Base-by-base conservation (phyloP, 805 yeast species). In the Torulaspora delbrueckii region DNA sequence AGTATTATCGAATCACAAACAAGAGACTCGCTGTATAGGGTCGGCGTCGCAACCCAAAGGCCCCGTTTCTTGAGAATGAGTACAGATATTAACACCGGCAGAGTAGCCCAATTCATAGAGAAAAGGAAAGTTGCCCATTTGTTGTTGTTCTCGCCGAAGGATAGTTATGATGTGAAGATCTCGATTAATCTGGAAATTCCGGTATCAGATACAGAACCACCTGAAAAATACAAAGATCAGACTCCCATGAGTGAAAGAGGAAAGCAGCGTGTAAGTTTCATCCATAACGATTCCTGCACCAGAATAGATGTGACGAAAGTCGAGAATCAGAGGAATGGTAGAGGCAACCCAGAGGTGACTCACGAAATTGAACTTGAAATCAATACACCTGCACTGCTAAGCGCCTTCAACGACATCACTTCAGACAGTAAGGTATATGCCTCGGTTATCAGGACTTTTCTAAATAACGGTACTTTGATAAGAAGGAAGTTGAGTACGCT, bases 151-250 rank as follows among this genome's bases (percentile, higher is more conserved):
- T 76, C 84, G 44, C 96, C 96, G 3, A 82, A 85, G 52, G 78
- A 85, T 26, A 73, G 81, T 65, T 82, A 81, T 60, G 97, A 89
- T 66, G 71, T 83, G 54, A 75, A 95, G 55, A 69, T 89, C 30
- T 81, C 95, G 5, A 67, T 90, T 52, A 79, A 87, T 31, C 65
- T 85, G 24, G 97, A 89, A 77, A 62, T 82, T 48, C 96, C 96
- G 0, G 66, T 66, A 9, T 60, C 69, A 4, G 76, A 78, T 19
- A 74, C 77, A 27, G 80, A 67, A 66, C 78, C 60, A 65, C 81
- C 69, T 55, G 82, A 61, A 76, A 67, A 74, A 71, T 58, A 77
- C 65, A 71, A 72, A 60, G 69, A 75, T 57, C 70, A 75, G 59
- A 69, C 74, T 47, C 83, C 84, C 6, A 70, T 74, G 19, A 59